These are phyloP conservation scores for Pythium periplocum DNA, from an alignment of 352 stramenopile species.

Conservation along the genomic window DNA sequence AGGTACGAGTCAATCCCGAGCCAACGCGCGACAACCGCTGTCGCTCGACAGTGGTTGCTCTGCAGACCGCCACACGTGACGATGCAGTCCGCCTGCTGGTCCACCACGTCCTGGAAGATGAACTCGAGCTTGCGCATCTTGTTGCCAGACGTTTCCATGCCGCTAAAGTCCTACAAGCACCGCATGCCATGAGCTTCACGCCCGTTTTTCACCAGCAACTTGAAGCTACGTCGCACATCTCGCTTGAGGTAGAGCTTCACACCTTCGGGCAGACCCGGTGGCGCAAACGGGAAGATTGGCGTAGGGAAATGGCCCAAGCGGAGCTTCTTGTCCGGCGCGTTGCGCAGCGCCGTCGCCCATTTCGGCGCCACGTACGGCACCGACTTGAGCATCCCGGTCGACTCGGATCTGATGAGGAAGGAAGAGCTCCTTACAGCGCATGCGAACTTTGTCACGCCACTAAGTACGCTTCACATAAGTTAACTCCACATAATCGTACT, in stretches of 20 bases:
- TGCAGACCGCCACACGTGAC: constrained; percentile 92
- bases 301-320: constrained; percentile 75
- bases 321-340: constrained; percentile 42
- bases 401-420: not conserved
- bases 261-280: constrained; percentile 57
- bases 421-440: too few relatives aligned
- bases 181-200: not conserved
- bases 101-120: constrained; percentile 87
- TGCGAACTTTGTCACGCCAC: not conserved
- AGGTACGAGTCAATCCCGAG: constrained; percentile 90
- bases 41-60: constrained; percentile 92
- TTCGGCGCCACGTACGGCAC: constrained; percentile 53
- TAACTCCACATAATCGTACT: constrained; percentile 7
- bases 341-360: constrained; percentile 50
- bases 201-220: not conserved
- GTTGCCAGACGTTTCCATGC: constrained; percentile 91
- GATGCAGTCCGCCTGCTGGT: constrained; percentile 79
- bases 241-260: constrained; percentile 84
- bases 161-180: constrained; percentile 65
- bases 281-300: constrained; percentile 67
- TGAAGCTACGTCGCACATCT: constrained; percentile 30
- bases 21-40: constrained; percentile 80
- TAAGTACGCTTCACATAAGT: constrained; percentile 4
- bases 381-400: constrained; percentile 43
- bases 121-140: constrained; percentile 96